phyloP scores from a whole-genome alignment of 345 rosid genomes.

The Boechera divaricarpa region DNA sequence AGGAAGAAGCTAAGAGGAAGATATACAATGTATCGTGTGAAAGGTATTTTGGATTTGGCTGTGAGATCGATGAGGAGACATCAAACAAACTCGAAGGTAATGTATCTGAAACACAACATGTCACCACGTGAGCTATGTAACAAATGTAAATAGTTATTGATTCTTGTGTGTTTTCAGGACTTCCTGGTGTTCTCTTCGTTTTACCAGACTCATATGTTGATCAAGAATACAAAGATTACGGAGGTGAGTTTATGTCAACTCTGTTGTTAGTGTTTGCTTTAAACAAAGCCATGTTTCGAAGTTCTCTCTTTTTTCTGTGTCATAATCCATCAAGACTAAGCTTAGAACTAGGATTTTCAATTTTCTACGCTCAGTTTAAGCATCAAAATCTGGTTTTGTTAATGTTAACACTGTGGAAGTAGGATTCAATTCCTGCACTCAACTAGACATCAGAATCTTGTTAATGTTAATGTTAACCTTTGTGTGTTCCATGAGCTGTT shows the following conservation, averaged over 20 bases:
- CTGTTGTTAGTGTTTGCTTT: background rate
- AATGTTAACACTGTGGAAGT: background rate
- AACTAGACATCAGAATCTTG: background rate
- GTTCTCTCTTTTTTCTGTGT: conserved; percentile 13
- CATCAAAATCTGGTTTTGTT: background rate
- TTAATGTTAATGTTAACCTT: background rate
- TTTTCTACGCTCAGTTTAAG: background rate
- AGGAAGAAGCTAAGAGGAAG: conserved; percentile 88
- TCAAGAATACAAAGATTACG: conserved; percentile 79
- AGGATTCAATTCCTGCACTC: background rate
- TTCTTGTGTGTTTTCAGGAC: conserved; percentile 46
- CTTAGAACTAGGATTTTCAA: background rate
- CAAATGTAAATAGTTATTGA: background rate
- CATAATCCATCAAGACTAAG: background rate
- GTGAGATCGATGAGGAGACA: conserved; percentile 91
- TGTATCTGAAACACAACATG: background rate
- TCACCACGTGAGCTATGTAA: background rate
- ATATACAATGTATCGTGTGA: conserved; percentile 91
- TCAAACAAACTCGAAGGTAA: conserved; percentile 84
- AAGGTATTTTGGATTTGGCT: conserved; percentile 90
- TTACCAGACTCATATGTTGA: conserved; percentile 90
- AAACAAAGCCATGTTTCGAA: background rate
- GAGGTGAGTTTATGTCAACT: conserved; percentile 55
- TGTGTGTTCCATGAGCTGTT: background rate
- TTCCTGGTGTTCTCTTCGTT: conserved; percentile 84